Conservation (phyloP, 768 basidiomycete species). For the Tephrocybe sp. region DNA sequence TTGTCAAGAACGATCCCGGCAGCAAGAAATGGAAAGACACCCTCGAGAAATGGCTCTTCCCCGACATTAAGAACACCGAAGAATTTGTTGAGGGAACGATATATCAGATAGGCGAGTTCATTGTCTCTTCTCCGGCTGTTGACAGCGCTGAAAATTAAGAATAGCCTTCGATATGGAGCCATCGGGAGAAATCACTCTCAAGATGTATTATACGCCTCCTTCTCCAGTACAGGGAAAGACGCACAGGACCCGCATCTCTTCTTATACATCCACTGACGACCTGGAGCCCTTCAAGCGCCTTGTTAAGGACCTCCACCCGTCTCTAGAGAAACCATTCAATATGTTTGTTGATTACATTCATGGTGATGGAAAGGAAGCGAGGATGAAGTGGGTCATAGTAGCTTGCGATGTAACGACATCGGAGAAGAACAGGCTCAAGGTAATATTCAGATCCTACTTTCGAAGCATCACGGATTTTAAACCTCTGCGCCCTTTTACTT, state of each 20-base stretch:
- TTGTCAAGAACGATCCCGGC: conserved; percentile 12
- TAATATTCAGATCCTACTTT: neutral
- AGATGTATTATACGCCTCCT: conserved; percentile 18
- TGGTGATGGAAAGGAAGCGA: conserved; percentile 13
- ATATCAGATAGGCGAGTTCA: conserved; percentile 13
- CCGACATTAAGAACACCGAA: conserved; percentile 10
- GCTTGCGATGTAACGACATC: conserved; percentile 11
- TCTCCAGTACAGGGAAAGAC: conserved; percentile 1
- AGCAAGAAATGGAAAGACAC: conserved; percentile 15
- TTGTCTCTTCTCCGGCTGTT: neutral
- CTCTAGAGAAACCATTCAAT: conserved; percentile 10
- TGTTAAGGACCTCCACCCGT: conserved; percentile 9
- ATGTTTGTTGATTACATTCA: conserved; percentile 11
- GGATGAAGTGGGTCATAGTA: conserved; percentile 14
- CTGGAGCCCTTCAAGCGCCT: conserved; percentile 11
- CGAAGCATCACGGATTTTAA: neutral
- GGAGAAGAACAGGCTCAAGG: conserved; percentile 16
- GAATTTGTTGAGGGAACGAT: conserved; percentile 16
- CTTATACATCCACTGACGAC: conserved; percentile 14
- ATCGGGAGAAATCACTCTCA: conserved; percentile 15
- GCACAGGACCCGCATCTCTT: conserved; percentile 9
- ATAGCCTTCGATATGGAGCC: conserved; percentile 18
- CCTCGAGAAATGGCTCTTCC: conserved; percentile 17
- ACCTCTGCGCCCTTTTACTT: too few species aligned
- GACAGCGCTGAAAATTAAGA: neutral